Evolutionary conservation across 768 basidiomycete species (phyloP), one percentile per base, ranked within the genome.

Genomic region (Mycena polygramma): DNA sequence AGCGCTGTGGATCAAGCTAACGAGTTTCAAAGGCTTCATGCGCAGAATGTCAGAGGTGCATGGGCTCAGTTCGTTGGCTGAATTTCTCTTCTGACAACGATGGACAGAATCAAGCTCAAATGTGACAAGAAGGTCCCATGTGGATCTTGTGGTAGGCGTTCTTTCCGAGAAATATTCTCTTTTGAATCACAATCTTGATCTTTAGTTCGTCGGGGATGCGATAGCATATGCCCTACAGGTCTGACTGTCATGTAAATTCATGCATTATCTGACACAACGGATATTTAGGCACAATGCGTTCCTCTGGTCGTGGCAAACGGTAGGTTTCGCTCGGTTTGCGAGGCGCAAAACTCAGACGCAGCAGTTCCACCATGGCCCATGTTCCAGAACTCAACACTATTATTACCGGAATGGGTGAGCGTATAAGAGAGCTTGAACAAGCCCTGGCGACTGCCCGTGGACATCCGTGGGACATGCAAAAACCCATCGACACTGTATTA

Each of bases 361-460:
- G 26, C 58, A 82, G 81, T 7, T 80, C 82, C 20, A 82, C 83
- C 10, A 78, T 83, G 49, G 77, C 81, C 13, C 79, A 84, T 37
- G 83, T 83, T 1, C 82, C 82, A 55, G 78, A 82, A 52, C 73
- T 84, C 7, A 82, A 82, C 57, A 73, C 68, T 35, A 79, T 80
- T 65, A 81, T 84, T 24, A 65, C 74, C 8, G 78, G 82, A 46
- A 84, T 84, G 83, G 81, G 83, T 36, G 76, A 84, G 49, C 81
- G 83, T 46, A 84, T 84, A 73, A 80, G 81, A 51, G 77, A 83
- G 45, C 78, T 84, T 20, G 83, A 84, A 72, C 77, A 81, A 26
- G 83, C 86, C 1, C 74, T 89, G 43, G 79, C 81, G 41, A 81
- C 30, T 22, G 55, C 67, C 10, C 57, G 68, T 13, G 41, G 41